phyloP scores from a whole-genome alignment of 306 rosid genomes.

The Prunus fruticosa region DNA sequence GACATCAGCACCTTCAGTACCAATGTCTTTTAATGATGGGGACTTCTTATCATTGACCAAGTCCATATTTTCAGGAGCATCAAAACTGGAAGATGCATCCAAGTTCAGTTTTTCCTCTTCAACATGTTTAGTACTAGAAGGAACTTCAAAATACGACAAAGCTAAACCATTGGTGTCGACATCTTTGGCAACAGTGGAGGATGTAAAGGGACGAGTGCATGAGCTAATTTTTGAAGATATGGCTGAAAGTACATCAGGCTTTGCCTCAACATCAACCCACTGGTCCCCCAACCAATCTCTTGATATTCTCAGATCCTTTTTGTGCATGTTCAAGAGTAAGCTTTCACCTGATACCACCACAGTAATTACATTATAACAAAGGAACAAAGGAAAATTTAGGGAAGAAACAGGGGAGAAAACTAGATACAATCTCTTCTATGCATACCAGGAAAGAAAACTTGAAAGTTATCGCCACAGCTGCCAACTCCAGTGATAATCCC shows the following conservation, averaged over 20 bases:
- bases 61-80: constrained; percentile 38
- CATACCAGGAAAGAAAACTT: constrained; percentile 78
- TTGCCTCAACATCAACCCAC: constrained; percentile 64
- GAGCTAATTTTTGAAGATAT: constrained; percentile 38
- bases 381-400: constrained; percentile 1
- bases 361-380: constrained; percentile 2
- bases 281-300: constrained; percentile 84
- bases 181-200: constrained; percentile 41
- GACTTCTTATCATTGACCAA: constrained; percentile 31
- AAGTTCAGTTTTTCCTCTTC: constrained; percentile 40
- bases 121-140: constrained; percentile 25
- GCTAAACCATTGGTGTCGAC: constrained; percentile 36
- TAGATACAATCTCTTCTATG: constrained; percentile 8
- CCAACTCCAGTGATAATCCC: constrained; percentile 69
- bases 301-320: constrained; percentile 74
- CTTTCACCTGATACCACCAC: constrained; percentile 66
- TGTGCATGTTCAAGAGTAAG: constrained; percentile 49
- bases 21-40: constrained; percentile 33
- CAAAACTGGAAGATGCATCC: constrained; percentile 25
- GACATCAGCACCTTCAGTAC: constrained; percentile 29
- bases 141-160: constrained; percentile 39
- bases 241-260: constrained; percentile 58
- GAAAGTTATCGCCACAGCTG: constrained; percentile 39
- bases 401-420: neutral
- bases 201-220: constrained; percentile 36